Conservation (phyloP, 2,329 filamentous ascomycete genomes). For the Bipolaris cookei region DNA sequence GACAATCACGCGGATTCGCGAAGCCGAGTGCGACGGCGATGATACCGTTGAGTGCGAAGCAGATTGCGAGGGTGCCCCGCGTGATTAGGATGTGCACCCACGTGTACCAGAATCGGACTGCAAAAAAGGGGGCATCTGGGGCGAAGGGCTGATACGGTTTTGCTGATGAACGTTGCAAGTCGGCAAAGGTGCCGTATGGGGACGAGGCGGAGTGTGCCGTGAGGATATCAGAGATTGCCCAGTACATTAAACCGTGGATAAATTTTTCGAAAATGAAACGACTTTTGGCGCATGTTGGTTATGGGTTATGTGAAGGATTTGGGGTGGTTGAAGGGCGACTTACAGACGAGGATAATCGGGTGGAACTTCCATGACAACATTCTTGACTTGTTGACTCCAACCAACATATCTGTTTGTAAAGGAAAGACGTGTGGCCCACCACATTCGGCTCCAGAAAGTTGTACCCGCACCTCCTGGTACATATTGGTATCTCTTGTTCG, state of each 20-base stretch:
- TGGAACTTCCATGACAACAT: constrained; percentile 28
- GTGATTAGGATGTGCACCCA: constrained; percentile 33
- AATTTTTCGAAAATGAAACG: constrained; percentile 31
- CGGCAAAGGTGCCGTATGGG: constrained; percentile 32
- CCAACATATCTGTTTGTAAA: constrained; percentile 30
- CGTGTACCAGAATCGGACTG: constrained; percentile 18
- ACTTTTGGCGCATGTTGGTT: constrained; percentile 12
- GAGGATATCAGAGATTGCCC: constrained; percentile 18
- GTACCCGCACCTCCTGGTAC: constrained; percentile 8
- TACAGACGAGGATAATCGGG: constrained; percentile 31
- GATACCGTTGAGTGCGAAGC: constrained; percentile 17
- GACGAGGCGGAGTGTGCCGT: constrained; percentile 27
- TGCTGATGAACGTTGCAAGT: constrained; percentile 8
- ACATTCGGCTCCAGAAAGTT: constrained; percentile 22
- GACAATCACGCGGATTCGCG: constrained; percentile 35
- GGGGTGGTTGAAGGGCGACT: not conserved
- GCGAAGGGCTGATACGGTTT: constrained; percentile 12
- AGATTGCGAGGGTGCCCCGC: constrained; percentile 25
- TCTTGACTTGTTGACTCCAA: constrained; percentile 40
- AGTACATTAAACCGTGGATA: constrained; percentile 20
- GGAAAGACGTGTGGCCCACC: constrained; percentile 29
- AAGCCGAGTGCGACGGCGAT: constrained; percentile 26
- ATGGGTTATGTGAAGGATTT: not conserved
- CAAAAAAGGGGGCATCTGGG: constrained; percentile 11
- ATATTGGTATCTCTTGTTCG: not conserved